A percentile compares a stretch with the other conserved stretches of the same genome.
Conservation (phyloP, 2,329 filamentous ascomycete species). For the Xylaria sp. region DNA sequence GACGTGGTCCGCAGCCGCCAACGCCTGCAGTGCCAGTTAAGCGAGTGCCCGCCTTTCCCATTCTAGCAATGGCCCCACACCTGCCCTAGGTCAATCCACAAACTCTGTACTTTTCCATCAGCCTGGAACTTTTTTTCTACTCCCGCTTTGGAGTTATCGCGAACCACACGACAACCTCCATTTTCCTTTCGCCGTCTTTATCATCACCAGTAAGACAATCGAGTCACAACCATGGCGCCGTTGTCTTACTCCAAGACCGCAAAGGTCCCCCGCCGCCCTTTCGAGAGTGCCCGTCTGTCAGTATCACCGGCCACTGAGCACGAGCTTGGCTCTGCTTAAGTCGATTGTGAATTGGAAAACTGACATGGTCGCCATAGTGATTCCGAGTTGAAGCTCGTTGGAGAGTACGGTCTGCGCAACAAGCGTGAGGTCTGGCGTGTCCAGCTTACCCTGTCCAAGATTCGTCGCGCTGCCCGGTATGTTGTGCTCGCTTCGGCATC, state of each 20-base stretch:
- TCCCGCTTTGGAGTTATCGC: slow-evolving; percentile 21
- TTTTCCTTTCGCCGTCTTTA: slow-evolving; percentile 6
- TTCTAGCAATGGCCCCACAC: slow-evolving; percentile 19
- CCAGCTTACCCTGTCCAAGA: slow-evolving; percentile 99
- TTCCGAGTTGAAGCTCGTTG: slow-evolving; percentile 98
- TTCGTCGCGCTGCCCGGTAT: slow-evolving; percentile 99
- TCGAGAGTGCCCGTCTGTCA: slow-evolving; percentile 99
- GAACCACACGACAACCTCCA: slow-evolving; percentile 27
- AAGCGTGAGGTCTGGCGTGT: slow-evolving; percentile 99
- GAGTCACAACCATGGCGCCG: slow-evolving; percentile 46
- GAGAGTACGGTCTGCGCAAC: slow-evolving; percentile 99
- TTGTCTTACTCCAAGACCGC: slow-evolving; percentile 98
- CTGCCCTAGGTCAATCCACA: slow-evolving; percentile 38
- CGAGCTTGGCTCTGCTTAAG: slow-evolving; percentile 97
- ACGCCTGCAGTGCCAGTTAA: slow-evolving; percentile 25
- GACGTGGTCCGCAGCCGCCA: slow-evolving; percentile 1
- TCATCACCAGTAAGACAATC: slow-evolving; percentile 43
- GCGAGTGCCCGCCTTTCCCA: slow-evolving; percentile 22
- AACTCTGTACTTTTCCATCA: slow-evolving; percentile 20
- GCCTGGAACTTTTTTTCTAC: slow-evolving; percentile 17
- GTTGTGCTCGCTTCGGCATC: slow-evolving; percentile 32
- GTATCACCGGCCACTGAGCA: slow-evolving; percentile 95
- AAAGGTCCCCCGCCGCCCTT: slow-evolving; percentile 96
- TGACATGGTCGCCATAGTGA: slow-evolving; percentile 75
- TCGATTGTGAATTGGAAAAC: slow-evolving; percentile 75